Evolutionary conservation across 768 basidiomycete genomes (phyloP), one percentile per base, ranked within the genome.

Genomic region (Suillus variegatus): DNA sequence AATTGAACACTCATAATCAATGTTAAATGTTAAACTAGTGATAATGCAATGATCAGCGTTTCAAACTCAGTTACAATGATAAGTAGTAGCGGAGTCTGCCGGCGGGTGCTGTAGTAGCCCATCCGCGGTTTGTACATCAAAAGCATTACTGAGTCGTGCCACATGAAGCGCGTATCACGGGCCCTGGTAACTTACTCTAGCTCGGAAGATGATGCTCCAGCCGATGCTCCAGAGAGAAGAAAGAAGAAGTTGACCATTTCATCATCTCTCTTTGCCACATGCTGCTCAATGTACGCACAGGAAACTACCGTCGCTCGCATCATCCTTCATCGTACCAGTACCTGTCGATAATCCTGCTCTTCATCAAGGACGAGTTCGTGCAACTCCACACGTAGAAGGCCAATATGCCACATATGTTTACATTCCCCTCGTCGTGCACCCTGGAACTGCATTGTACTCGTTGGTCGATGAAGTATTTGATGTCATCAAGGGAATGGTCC

Each of bases 391-490:
- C 72, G 87, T 94, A 5, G 91, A 94, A 14, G 96, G 96, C 0
- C 94, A 96, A 72, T 96, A 86, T 73, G 88, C 89, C 1, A 82
- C 90, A 5, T 87, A 96, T 78, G 83, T 95, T 62, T 96, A 91
- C 73, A 80, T 94, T 13, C 85, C 89, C 0, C 71, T 96, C 72
- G 68, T 73, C 62, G 68, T 90, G 36, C 75, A 78, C 57, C 79
- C 73, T 46, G 74, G 70, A 40, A 81, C 84, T 22, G 68, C 77
- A 16, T 76, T 93, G 55, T 77, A 80, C 66, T 75, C 77, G 32
- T 67, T 88, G 14, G 67, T 91, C 32, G 73, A 79, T 64, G 79
- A 82, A 20, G 82, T 84, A 1, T 67, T 88, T 20, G 60, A 65
- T 4, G 74, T 79, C 32, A 83, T 86, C n/a, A 82, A 80, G 71